Percentiles rank a stretch among this genome's conserved stretches.
These are phyloP conservation scores for Arabidopsis lyrata DNA, from an alignment of 441 rosid species.

Conservation along the genomic window DNA sequence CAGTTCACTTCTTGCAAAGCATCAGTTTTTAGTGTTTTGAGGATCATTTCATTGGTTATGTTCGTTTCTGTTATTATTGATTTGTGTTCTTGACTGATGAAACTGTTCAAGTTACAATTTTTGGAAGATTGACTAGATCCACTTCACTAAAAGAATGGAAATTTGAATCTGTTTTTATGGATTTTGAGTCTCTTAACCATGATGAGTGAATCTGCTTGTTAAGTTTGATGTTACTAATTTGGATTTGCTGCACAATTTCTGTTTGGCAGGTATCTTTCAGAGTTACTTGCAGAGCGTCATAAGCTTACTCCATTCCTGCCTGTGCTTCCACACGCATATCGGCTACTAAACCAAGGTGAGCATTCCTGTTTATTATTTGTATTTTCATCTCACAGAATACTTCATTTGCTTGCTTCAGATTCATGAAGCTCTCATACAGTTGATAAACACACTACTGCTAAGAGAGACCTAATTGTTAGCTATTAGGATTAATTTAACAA, in stretches of 20 bases:
- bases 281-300: constrained; percentile 76
- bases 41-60: constrained; percentile 17
- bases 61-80: constrained; percentile 18
- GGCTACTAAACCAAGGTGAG: constrained; percentile 86
- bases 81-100: constrained; percentile 28
- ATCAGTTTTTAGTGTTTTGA: background rate
- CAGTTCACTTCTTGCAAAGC: constrained; percentile 17
- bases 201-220: constrained; percentile 25
- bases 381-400: constrained; percentile 1
- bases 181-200: constrained; percentile 5
- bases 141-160: constrained; percentile 11
- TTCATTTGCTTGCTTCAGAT: constrained; percentile 17
- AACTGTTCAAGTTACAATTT: background rate
- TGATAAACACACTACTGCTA: constrained; percentile 5
- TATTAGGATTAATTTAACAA: background rate
- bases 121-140: constrained; percentile 22
- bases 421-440: constrained; percentile 26
- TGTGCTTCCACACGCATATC: constrained; percentile 67
- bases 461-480: constrained; percentile 1
- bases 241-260: constrained; percentile 7
- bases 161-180: constrained; percentile 28
- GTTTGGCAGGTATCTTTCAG: constrained; percentile 74
- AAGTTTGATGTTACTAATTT: constrained; percentile 21
- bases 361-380: constrained; percentile 21
- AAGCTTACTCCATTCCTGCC: constrained; percentile 83